A percentile compares a stretch with the other conserved stretches of the same genome.
Conservation (phyloP, 352 stramenopile genomes). For the Pythium brassicae region DNA sequence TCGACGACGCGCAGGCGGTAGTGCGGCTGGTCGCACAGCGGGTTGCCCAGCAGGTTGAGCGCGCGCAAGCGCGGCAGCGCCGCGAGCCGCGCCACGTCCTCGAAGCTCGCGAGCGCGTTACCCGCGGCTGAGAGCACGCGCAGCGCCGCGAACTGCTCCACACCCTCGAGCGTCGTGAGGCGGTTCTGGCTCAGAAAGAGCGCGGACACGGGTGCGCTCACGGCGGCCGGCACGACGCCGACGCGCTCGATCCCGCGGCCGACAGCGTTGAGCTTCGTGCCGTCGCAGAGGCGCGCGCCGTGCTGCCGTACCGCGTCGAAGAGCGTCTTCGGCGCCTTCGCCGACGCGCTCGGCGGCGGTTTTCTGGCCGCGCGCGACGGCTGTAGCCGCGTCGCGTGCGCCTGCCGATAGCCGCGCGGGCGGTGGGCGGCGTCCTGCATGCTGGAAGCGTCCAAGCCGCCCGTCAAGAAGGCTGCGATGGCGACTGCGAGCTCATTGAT, state of each 20-base stretch:
- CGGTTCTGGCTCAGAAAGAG: constrained; percentile 85
- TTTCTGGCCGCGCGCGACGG: not conserved
- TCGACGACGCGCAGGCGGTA: constrained; percentile 62
- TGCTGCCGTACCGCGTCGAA: constrained; percentile 68
- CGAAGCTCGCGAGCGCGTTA: constrained; percentile 46
- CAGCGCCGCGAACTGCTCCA: constrained; percentile 60
- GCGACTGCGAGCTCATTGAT: no score
- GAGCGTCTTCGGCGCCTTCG: constrained; percentile 33
- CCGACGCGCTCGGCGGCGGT: not conserved
- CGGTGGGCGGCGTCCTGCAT: constrained; percentile 7
- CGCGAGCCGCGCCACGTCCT: constrained; percentile 33
- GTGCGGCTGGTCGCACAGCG: constrained; percentile 65
- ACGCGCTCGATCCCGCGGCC: constrained; percentile 49
- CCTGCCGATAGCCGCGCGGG: constrained; percentile 5
- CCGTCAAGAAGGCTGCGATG: no score
- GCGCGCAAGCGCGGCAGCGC: constrained; percentile 43
- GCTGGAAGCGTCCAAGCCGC: no score
- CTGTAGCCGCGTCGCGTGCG: not conserved
- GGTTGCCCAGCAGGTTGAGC: constrained; percentile 71
- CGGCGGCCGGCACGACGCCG: constrained; percentile 37
- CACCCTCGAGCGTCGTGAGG: constrained; percentile 34
- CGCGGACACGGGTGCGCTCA: constrained; percentile 42
- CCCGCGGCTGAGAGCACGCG: constrained; percentile 60
- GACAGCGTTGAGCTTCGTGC: constrained; percentile 69
- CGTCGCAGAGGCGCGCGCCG: constrained; percentile 62